phyloP scores from a whole-genome alignment of 352 stramenopile species.

The Pythium myriotylum region DNA sequence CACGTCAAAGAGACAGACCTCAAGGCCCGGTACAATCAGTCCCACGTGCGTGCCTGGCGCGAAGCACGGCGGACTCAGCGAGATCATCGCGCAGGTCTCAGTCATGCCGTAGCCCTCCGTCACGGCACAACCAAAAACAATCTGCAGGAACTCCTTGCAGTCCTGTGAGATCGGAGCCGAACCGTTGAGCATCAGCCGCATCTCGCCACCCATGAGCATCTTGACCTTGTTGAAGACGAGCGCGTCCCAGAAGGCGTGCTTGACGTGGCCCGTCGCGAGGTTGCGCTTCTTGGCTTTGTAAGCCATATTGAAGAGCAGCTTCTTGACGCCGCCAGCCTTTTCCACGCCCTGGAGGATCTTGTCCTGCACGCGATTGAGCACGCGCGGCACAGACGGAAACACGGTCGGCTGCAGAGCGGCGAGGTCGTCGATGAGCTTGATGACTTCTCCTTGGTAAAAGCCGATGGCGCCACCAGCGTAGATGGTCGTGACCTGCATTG shows the following conservation, averaged over 20 bases:
- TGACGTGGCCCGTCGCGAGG: constrained; percentile 34
- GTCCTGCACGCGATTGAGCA: constrained; percentile 88
- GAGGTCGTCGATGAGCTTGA: constrained; percentile 93
- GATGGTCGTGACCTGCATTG: constrained; percentile 87
- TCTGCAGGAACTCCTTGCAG: constrained; percentile 94
- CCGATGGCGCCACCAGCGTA: constrained; percentile 71
- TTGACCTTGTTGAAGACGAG: constrained; percentile 97
- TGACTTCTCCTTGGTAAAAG: constrained; percentile 82
- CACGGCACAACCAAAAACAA: constrained; percentile 90
- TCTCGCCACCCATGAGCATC: constrained; percentile 84
- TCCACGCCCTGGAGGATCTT: constrained; percentile 72
- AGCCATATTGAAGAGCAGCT: constrained; percentile 41
- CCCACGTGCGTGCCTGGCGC: constrained; percentile 89
- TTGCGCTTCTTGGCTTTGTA: constrained; percentile 46
- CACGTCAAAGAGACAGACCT: constrained; percentile 95
- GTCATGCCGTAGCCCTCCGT: constrained; percentile 96
- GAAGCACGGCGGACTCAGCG: constrained; percentile 39
- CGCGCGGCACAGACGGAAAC: constrained; percentile 90
- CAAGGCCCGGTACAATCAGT: constrained; percentile 71
- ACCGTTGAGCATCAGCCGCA: constrained; percentile 92
- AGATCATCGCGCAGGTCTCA: constrained; percentile 61
- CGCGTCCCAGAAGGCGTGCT: constrained; percentile 90
- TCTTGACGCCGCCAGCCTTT: constrained; percentile 33
- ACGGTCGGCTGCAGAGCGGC: constrained; percentile 89
- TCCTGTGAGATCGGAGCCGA: constrained; percentile 92